Base-by-base conservation (phyloP, 192 early-diverging fungal genomes). In the Coemansia asiatica region DNA sequence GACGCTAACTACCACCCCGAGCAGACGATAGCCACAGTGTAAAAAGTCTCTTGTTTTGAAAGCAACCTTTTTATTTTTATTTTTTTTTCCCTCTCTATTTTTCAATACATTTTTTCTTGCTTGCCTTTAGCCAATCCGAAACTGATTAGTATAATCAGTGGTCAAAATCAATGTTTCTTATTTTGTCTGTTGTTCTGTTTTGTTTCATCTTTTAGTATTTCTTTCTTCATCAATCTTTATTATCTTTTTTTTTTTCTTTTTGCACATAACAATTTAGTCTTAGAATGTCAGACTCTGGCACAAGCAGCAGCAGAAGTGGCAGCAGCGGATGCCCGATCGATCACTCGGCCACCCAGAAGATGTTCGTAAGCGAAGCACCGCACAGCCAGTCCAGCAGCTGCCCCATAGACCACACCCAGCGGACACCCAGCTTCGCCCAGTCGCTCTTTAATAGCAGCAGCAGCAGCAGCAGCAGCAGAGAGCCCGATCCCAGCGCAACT, bases 21-120 rank as follows among this genome's bases (percentile, higher is more conserved):
- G 48, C 77, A 74, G 64, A 74, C 77, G 40, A 71, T 74, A 61
- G 77, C 77, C 50, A 74, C 77, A 5, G 68, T 61, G 23, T 74
- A 71, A 36, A 21, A 6, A 12, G 12, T 23, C 25, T 55, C 26
- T 7, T 13, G 3, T 55, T n/a, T n/a, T n/a, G n/a, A n/a, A n/a
- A 4, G 22, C 25, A 3, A 4, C 25, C 18, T 5, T 7, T 55
- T 26, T 27, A 55, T 12, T 55, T 55, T n/a, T 27, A 4, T 23
- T 55, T 25, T 55, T 27, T 26, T 55, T 55, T 26, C 12, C 21
- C 15, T 55, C 15, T 55, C 26, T 55, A 4, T 10, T 36, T 36
- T 36, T 50, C 48, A 50, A 50, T 50, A 21, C 16, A 23, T 55
- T 55, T 55, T 12, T 55, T 27, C 26, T 55, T 50, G 5, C 18